Evolutionary conservation across 1,284 basidiomycete species (phyloP), one percentile per base, ranked within the genome.

Genomic region (Coniophora puteana): DNA sequence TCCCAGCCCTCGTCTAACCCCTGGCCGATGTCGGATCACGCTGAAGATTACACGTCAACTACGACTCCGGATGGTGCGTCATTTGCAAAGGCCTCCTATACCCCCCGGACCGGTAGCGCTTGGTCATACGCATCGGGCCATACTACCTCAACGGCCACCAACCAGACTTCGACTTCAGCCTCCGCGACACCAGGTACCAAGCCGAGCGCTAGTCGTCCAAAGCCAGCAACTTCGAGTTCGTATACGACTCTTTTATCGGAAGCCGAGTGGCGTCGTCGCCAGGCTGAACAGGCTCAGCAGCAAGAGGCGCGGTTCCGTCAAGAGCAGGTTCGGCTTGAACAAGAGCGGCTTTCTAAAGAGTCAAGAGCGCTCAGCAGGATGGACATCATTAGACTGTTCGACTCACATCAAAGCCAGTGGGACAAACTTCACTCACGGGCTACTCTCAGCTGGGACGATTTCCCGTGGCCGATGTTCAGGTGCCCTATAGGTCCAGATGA

Each of bases 381-480:
- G 43, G 78, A 83, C 2, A 59, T 78, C 14, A 45, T 68, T 24
- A 67, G 66, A 44, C 51, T 78, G 11, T 77, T 78, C 52, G 73
- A 76, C 17, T 54, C 60, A 40, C 81, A 84, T 55, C 78, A 80
- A 32, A 64, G 66, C 23, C 72, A 72, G 40, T 85, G 83, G 83
- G 57, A 61, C 26, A 65, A 65, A 46, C 60, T 82, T 34, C 67
- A 49, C 47, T 51, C 44, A 11, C n/a, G 53, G 27, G 44, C 53
- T 31, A 51, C 53, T 39, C 54, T 72, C 36, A 55, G 53, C 37
- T 85, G 81, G 81, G 63, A 71, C 26, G 69, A 71, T 48, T 76
- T 88, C 51, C 84, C 85, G 17, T 88, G 84, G 84, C 84, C 85
- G 1, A 66, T 76, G 62, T 66, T 84, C 53, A 75, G 67, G 55